A percentile compares a stretch with the other conserved stretches of the same genome.
phyloP scores from a whole-genome alignment of 192 early-diverging fungal genomes.

The Entomortierella parvispora region DNA sequence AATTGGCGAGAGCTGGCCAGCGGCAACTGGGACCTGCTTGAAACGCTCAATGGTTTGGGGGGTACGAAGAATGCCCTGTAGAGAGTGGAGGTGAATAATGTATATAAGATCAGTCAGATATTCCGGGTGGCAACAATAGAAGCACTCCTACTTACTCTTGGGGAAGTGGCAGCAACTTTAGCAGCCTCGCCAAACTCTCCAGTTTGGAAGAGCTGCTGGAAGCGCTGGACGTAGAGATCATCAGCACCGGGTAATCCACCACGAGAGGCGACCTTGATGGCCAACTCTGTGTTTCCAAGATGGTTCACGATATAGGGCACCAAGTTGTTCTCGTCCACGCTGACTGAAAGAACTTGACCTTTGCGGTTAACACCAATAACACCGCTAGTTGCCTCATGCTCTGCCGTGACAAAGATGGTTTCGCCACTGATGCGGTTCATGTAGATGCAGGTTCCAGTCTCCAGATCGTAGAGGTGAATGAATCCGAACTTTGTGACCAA shows the following conservation, averaged over 20 bases:
- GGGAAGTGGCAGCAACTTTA: conserved; percentile 95
- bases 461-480: conserved; percentile 97
- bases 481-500: conserved; percentile 98
- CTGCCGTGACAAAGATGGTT: conserved; percentile 98
- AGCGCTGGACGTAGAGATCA: conserved; percentile 89
- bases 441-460: conserved; percentile 93
- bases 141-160: conserved; percentile 62
- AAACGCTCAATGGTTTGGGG: conserved; percentile 95
- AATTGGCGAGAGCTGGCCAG: conserved; percentile 90
- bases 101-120: too few species aligned
- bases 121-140: background rate
- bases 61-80: conserved; percentile 91
- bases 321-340: conserved; percentile 88
- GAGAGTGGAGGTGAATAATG: background rate
- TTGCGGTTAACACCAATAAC: conserved; percentile 97
- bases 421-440: conserved; percentile 98
- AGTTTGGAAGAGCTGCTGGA: conserved; percentile 82
- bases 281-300: conserved; percentile 89
- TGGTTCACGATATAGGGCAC: conserved; percentile 91
- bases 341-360: conserved; percentile 96
- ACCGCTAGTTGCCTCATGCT: conserved; percentile 85
- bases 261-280: conserved; percentile 89
- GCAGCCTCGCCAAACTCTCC: conserved; percentile 90
- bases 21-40: conserved; percentile 78
- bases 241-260: conserved; percentile 94